These are phyloP conservation scores for Fusarium goolgardi DNA, from an alignment of 2,329 filamentous ascomycete species.

Conservation along the genomic window DNA sequence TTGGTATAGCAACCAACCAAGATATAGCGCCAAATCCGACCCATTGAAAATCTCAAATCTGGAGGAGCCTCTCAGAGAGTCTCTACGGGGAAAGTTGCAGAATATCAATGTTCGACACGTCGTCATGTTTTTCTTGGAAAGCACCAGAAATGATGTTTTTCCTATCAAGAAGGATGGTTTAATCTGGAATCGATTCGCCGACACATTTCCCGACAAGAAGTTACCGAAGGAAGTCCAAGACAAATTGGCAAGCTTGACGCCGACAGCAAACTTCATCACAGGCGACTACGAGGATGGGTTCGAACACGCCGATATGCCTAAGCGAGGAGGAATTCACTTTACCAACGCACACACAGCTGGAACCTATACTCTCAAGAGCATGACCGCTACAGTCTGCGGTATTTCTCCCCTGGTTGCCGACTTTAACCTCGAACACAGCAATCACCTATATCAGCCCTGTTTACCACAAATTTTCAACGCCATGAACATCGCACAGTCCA, in stretches of 20 bases:
- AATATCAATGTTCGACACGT: slow-evolving; percentile 57
- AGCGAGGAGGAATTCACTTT: slow-evolving; percentile 55
- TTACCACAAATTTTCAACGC: slow-evolving; percentile 55
- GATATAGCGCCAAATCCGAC: slow-evolving; percentile 54
- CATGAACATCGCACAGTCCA: slow-evolving; percentile 46
- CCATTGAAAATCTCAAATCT: slow-evolving; percentile 57
- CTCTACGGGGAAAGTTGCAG: slow-evolving; percentile 43
- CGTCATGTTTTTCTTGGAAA: slow-evolving; percentile 58
- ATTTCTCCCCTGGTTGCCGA: slow-evolving; percentile 56
- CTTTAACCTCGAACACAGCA: slow-evolving; percentile 56
- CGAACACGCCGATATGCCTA: slow-evolving; percentile 34
- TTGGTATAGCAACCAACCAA: slow-evolving; percentile 42
- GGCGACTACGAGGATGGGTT: slow-evolving; percentile 54
- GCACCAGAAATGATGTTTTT: slow-evolving; percentile 59
- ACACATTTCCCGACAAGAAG: slow-evolving; percentile 49
- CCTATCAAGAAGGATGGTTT: slow-evolving; percentile 56
- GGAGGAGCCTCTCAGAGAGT: slow-evolving; percentile 48
- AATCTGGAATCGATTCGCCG: slow-evolving; percentile 52
- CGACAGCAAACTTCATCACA: slow-evolving; percentile 51
- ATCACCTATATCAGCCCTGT: slow-evolving; percentile 59
- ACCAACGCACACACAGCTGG: slow-evolving; percentile 56
- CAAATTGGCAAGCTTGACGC: slow-evolving; percentile 47
- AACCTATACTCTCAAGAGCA: slow-evolving; percentile 59
- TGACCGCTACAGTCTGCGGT: slow-evolving; percentile 57
- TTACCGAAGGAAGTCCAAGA: slow-evolving; percentile 51